A percentile compares a stretch with the other conserved stretches of the same genome.
Evolutionary conservation across 495 filamentous ascomycete genomes (phyloP).

Genomic region (Neurospora sp.): DNA sequence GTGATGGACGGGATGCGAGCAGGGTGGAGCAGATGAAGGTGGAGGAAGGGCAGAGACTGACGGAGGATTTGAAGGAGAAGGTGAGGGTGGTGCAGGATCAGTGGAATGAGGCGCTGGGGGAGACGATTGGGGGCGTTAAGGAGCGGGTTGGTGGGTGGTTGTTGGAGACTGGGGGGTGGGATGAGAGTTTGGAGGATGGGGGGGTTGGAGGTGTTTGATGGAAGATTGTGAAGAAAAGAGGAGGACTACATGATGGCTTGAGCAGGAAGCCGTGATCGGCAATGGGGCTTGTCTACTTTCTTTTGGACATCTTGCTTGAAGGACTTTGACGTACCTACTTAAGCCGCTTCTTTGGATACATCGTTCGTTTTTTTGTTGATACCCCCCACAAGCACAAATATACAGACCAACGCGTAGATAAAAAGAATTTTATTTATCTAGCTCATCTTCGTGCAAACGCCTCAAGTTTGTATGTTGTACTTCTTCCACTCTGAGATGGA

Average conservation of each 20-base stretch:
- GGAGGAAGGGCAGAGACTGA: conserved; percentile 58
- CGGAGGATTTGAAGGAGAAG: conserved; percentile 84
- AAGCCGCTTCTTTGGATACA: not conserved
- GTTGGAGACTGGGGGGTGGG: conserved; percentile 62
- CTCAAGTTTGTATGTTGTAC: not conserved
- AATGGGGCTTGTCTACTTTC: not conserved
- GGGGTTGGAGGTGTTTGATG: conserved; percentile 33
- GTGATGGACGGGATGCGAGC: conserved; percentile 46
- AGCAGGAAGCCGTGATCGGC: not conserved
- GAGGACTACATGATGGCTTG: not conserved
- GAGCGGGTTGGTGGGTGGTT: conserved; percentile 55
- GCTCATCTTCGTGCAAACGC: not conserved
- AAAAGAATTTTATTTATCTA: not conserved
- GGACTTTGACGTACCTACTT: not conserved
- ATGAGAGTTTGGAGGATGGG: conserved; percentile 48
- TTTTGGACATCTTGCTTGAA: not conserved
- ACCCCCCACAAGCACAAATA: conserved; percentile 1
- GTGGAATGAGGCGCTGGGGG: conserved; percentile 51
- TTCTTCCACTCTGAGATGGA: not conserved
- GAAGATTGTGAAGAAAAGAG: not conserved
- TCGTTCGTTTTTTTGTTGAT: conserved; percentile 7
- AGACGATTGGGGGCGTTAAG: conserved; percentile 39
- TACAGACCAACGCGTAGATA: not conserved
- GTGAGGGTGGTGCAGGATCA: conserved; percentile 82
- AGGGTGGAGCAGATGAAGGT: conserved; percentile 47